These are phyloP conservation scores for Limtongia smithiae DNA, from an alignment of 805 yeast species.

Conservation along the genomic window DNA sequence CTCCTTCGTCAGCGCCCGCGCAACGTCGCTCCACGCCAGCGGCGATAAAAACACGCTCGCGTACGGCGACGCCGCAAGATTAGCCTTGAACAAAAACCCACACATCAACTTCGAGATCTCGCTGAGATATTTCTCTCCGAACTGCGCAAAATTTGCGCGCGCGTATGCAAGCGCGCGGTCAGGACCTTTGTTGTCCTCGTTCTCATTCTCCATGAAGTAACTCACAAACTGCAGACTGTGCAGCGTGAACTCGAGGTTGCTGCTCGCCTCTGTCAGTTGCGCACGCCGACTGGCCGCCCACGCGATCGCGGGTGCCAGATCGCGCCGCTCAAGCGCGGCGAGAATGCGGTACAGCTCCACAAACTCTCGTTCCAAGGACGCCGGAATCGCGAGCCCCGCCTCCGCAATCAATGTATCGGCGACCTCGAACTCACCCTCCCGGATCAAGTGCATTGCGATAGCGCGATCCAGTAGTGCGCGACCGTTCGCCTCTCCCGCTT, in stretches of 20 bases:
- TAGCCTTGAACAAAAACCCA: constrained; percentile 36
- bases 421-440: constrained; percentile 46
- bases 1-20: constrained; percentile 45
- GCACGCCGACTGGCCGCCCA: constrained; percentile 44
- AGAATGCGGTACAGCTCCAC: constrained; percentile 45
- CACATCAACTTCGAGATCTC: constrained; percentile 47
- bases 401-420: constrained; percentile 37
- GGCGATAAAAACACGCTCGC: constrained; percentile 32
- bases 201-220: constrained; percentile 24
- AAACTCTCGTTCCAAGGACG: constrained; percentile 40
- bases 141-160: constrained; percentile 40
- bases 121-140: constrained; percentile 42
- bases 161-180: constrained; percentile 45
- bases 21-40: constrained; percentile 35
- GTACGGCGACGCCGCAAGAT: constrained; percentile 31
- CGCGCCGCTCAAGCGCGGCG: constrained; percentile 37
- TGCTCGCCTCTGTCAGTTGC: constrained; percentile 38
- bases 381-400: constrained; percentile 32
- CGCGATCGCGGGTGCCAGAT: constrained; percentile 46
- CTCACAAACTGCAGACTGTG: constrained; percentile 45
- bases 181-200: constrained; percentile 2
- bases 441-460: constrained; percentile 45
- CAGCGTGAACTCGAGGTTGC: constrained; percentile 46
- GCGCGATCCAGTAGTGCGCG: constrained; percentile 41
- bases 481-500: too few species aligned